These are phyloP conservation scores for Corymbia calophylla DNA, from an alignment of 441 rosid genomes.

Conservation along the genomic window DNA sequence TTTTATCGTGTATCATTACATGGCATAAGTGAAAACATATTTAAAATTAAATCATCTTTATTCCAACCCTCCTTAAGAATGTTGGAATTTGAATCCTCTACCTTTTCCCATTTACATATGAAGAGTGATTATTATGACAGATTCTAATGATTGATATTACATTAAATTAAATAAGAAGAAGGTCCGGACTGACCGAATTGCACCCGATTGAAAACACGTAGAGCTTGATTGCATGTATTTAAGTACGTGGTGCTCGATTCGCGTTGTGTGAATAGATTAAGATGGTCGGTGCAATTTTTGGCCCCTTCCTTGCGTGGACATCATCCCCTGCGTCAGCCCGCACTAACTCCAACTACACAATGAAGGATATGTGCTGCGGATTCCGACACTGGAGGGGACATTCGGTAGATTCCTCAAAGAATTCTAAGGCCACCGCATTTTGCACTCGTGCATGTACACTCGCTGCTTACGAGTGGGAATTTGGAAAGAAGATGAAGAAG, in stretches of 20 bases:
- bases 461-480: not conserved
- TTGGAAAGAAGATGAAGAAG: no score
- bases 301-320: not conserved
- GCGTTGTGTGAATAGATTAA: not conserved
- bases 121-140: no score
- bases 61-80: no score
- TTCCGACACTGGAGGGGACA: not conserved
- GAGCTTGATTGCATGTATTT: not conserved
- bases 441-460: not conserved
- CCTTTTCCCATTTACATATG: no score
- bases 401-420: rapidly evolving
- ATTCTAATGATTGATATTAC: no score
- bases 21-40: no score
- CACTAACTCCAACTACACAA: not conserved
- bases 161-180: no score
- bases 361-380: not conserved
- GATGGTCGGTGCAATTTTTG: not conserved
- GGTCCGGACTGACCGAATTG: not conserved
- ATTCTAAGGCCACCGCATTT: not conserved
- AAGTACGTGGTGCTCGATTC: not conserved
- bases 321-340: not conserved
- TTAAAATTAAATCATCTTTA: no score
- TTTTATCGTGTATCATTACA: no score
- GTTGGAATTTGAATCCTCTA: no score
- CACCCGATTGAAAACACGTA: not conserved